phyloP scores from a whole-genome alignment of 768 basidiomycete genomes.

The Hemileccinum impolitum region DNA sequence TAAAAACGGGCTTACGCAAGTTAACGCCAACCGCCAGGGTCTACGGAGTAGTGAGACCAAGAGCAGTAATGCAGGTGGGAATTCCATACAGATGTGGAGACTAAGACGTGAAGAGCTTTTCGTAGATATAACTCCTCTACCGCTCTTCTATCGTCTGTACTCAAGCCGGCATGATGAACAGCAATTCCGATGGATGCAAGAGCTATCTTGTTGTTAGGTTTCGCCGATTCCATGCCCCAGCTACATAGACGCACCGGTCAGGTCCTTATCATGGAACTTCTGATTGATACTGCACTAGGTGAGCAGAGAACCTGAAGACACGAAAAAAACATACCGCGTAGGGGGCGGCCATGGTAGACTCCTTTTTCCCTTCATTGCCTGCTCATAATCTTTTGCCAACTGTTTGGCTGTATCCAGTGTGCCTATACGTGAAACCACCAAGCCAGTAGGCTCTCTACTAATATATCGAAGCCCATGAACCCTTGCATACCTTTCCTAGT shows the following conservation, averaged over 20 bases:
- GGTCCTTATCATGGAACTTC: constrained; percentile 62
- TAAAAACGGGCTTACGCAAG: constrained; percentile 56
- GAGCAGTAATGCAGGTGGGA: background rate
- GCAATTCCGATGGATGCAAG: constrained; percentile 77
- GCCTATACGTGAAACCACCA: constrained; percentile 34
- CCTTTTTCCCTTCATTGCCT: constrained; percentile 46
- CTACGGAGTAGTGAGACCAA: constrained; percentile 36
- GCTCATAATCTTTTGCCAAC: constrained; percentile 67
- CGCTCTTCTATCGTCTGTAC: constrained; percentile 62
- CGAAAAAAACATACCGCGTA: constrained; percentile 38
- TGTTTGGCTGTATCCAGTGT: constrained; percentile 70
- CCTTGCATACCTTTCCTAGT: constrained; percentile 71
- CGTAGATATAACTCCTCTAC: constrained; percentile 74
- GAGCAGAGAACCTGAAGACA: background rate
- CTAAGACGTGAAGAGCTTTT: constrained; percentile 61
- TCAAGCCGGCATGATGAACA: constrained; percentile 89
- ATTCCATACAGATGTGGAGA: constrained; percentile 75
- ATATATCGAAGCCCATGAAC: background rate
- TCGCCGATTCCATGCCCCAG: background rate
- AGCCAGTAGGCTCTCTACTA: background rate
- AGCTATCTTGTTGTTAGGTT: constrained; percentile 35
- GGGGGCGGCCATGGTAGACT: constrained; percentile 69
- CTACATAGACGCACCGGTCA: constrained; percentile 38
- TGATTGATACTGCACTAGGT: constrained; percentile 45
- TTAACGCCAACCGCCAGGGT: constrained; percentile 97